Conservation (phyloP, 176 grass and related monocot genomes). For the Musa troglodytarum region DNA sequence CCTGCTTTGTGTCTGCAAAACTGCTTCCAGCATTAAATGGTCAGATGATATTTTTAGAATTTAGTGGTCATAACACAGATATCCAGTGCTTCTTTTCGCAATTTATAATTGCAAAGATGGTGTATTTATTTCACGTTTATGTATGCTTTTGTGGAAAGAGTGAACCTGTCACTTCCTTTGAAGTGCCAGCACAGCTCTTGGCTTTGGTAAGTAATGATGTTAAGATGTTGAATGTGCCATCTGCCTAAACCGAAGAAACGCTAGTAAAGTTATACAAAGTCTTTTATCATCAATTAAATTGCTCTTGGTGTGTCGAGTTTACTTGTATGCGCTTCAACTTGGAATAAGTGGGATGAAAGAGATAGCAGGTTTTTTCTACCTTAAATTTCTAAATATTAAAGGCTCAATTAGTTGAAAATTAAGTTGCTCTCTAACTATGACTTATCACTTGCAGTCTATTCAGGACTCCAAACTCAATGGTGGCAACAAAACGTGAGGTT, state of each 20-base stretch:
- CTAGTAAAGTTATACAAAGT: neutral
- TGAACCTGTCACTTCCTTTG: neutral
- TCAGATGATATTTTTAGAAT: constrained; percentile 15
- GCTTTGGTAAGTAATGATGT: neutral
- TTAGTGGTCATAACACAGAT: constrained; percentile 7
- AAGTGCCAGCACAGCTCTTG: neutral
- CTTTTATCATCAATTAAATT: neutral
- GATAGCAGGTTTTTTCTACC: no score
- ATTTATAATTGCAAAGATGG: neutral
- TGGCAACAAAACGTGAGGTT: no score
- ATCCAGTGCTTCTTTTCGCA: constrained; percentile 23
- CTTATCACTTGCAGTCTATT: no score
- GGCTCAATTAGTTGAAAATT: neutral
- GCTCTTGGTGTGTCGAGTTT: neutral
- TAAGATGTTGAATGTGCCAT: neutral
- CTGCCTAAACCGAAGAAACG: neutral
- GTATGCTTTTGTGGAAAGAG: neutral
- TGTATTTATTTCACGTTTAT: neutral
- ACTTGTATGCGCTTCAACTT: neutral
- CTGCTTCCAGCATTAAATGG: constrained; percentile 55
- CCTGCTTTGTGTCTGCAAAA: constrained; percentile 95
- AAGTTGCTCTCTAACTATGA: neutral
- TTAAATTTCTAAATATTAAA: neutral
- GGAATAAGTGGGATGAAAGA: neutral
- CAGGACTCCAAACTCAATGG: no score